Conservation (phyloP, 768 basidiomycete species). For the Amyloporia xantha region DNA sequence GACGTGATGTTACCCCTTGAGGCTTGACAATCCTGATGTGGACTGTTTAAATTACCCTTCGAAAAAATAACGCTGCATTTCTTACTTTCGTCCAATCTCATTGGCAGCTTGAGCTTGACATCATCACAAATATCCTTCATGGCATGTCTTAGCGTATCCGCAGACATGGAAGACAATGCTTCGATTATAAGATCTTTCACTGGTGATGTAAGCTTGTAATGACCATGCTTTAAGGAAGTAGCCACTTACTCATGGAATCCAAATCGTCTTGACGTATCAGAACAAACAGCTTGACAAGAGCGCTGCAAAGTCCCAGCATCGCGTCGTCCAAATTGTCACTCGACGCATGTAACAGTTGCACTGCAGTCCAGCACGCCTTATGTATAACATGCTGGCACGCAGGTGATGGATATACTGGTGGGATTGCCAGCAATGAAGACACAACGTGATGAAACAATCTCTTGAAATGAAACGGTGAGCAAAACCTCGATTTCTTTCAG, state of each 20-base stretch:
- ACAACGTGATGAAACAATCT: background rate
- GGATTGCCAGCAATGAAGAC: background rate
- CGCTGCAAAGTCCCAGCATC: background rate
- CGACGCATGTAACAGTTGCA: background rate
- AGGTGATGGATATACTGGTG: background rate
- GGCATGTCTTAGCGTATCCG: background rate
- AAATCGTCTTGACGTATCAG: constrained; percentile 2
- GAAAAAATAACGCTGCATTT: background rate
- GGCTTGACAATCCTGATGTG: background rate
- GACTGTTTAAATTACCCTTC: background rate
- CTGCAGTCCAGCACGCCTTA: constrained; percentile 9
- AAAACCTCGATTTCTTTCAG: background rate
- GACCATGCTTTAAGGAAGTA: too few species aligned
- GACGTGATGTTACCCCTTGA: too few species aligned
- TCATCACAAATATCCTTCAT: background rate
- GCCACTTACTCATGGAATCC: constrained; percentile 9
- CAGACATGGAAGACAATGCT: background rate
- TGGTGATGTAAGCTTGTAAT: constrained; percentile 18
- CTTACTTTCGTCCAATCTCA: constrained; percentile 14
- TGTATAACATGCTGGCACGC: background rate
- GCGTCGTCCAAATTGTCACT: background rate
- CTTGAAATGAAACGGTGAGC: background rate
- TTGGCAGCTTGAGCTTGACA: background rate
- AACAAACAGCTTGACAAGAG: constrained; percentile 10
- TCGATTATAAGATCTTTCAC: constrained; percentile 16